These are phyloP conservation scores for Lumnitzera littorea DNA, from an alignment of 345 rosid genomes.

Conservation along the genomic window DNA sequence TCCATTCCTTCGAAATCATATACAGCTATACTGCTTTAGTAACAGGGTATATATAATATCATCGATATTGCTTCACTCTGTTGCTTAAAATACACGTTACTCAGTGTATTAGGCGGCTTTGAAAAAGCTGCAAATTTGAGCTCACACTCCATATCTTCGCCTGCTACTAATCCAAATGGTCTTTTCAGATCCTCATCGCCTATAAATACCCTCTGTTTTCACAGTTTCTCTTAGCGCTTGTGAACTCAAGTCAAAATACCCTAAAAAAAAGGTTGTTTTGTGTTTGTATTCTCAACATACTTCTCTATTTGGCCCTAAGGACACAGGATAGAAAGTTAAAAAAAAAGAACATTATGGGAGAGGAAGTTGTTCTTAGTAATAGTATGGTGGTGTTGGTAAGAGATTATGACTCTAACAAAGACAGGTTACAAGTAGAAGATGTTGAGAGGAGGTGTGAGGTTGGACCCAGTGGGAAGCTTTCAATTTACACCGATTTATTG, in stretches of 20 bases:
- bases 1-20: neutral
- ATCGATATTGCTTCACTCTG: neutral
- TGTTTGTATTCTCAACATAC: neutral
- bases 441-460: constrained; percentile 88
- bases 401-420: constrained; percentile 57
- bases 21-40: no score
- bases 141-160: neutral
- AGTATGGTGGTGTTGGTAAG: constrained; percentile 40
- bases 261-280: neutral
- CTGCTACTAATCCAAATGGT: constrained; percentile 9
- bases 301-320: no score
- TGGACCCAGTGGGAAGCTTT: constrained; percentile 69
- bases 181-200: neutral
- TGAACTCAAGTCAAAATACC: neutral
- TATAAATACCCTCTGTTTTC: neutral
- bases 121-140: constrained; percentile 14
- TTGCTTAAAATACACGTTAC: constrained; percentile 20
- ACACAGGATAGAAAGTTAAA: no score
- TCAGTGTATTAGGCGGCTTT: constrained; percentile 6
- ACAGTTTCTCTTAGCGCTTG: neutral
- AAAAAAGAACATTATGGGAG: no score
- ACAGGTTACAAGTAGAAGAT: constrained; percentile 48
- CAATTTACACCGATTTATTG: constrained; percentile 87
- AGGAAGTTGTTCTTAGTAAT: neutral
- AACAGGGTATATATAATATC: neutral